Evolutionary conservation across 2,329 filamentous ascomycete species (phyloP), one percentile per base, ranked within the genome.

Genomic region (Diplocarpon rosae): DNA sequence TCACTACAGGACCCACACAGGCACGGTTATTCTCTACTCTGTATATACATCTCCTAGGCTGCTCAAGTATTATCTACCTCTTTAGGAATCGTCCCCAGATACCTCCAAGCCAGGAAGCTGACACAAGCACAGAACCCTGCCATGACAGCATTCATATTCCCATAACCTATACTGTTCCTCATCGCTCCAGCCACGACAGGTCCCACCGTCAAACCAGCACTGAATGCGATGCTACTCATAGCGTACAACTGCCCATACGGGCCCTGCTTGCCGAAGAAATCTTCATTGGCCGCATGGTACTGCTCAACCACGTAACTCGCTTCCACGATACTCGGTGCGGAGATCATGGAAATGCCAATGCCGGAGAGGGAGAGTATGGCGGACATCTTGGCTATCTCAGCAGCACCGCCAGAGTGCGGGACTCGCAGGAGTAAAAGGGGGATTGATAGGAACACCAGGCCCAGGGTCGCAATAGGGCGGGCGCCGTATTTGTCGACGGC

Each of bases 161-260:
- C 73, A 56, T 76, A 78, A 0, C 75, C 73, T 46, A 77, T 64
- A 0, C 48, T 57, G 33, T 73, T 66, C 51, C 68, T 72, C 51
- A 78, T 52, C 9, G 55, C 56, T 0, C 77, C 78, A 7, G 70
- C 72, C 39, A 76, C 58, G 12, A 80, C 56, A 0, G 79, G 79
- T 0, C 80, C 80, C 5, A 80, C 42, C 0, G 76, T 72, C 41
- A 82, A 61, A 0, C 80, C 79, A 0, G 66, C 62, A 47, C 71
- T 73, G 58, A 78, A 82, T 0, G 76, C 68, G 66, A 81, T 71
- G n/a, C 71, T 76, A 53, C 76, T 79, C 47, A 83, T 63, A 2
- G 74, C 77, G 57, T 81, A 83, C 0, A 82, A 65, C 59, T 83
- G 79, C 1, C 77, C 78, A 55, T 80, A 80, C 0, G 78, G 77